Evolutionary conservation across 192 early-diverging fungal species (phyloP), one percentile per base, ranked within the genome.

Genomic region (Entomortierella lignicola): DNA sequence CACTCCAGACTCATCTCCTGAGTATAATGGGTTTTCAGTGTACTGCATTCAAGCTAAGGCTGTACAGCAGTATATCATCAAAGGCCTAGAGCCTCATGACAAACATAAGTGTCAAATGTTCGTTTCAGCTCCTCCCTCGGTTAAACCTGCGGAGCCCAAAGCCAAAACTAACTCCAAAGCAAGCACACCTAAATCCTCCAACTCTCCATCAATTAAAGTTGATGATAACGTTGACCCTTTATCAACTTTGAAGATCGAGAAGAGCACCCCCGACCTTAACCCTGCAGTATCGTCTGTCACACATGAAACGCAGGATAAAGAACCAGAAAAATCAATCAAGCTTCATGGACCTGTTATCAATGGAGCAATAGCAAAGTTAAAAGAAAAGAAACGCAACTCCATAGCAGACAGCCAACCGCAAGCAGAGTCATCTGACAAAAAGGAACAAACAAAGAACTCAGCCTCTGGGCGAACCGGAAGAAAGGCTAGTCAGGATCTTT

Each of bases 21-120:
- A 81, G 39, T 72, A 71, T 56, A 66, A 84, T 37, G 83, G 83
- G 0, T 69, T 84, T 48, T 81, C 73, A 2, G 67, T 81, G 13
- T 84, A 81, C 26, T 84, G 83, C 41, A 81, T 81, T 32, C 83
- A 84, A 51, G 56, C 83, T n/a, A 81, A 84, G 56, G 79, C 79
- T 32, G 80, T 84, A 17, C 83, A 84, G 56, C 83, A 84, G 57
- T 84, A 81, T 41, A 77, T 63, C 26, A 72, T 71, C 29, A 72
- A 77, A 27, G 69, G 72, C 11, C 64, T 71, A 2, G 66, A 72
- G 27, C 77, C 68, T 52, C 55, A 63, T 17, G 68, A 70, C 50
- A 83, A 73, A 18, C 65, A 50, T 43, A 68, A 62, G 41, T 79
- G 75, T 18, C 60, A 80, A 18, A 69, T 57, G 27, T 77, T 75